Base-by-base conservation (phyloP, 2,329 filamentous ascomycete genomes). In the Trichophyton verrucosum region DNA sequence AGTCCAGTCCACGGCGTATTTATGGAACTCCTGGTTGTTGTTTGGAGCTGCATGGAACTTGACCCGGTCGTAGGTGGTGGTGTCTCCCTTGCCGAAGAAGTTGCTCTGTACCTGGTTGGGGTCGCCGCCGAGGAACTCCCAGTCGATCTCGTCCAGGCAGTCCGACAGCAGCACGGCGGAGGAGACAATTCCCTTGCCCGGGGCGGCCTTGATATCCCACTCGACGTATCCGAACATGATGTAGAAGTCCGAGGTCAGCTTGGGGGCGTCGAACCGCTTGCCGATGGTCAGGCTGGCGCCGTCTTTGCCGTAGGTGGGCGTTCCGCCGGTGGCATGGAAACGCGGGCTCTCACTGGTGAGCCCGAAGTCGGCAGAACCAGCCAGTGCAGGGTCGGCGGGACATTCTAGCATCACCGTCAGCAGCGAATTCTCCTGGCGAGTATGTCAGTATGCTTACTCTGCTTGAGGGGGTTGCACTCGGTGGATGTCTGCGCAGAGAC, bases 191-290 rank as follows among this genome's bases (percentile, higher is more conserved):
- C 94, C 94, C 8, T 83, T 85, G 6, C 94, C 94, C 0, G 91
- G 86, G 8, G 94, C 91, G 27, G 89, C 85, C 75, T 92, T 91
- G 78, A 96, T 81, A 36, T 84, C 86, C 66, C 91, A 83, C 66
- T 95, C 88, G 70, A 96, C 88, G 65, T 86, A 88, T 66, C 94
- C 94, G 73, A 96, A 99, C 94, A 99, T 97, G 77, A 99, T 96
- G 80, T 96, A 97, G 83, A 95, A 97, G 69, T 94, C 84, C 63
- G 91, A 95, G 65, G 82, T 82, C 63, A 99, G 83, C 72, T 92
- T 87, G 0, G 94, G 94, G 2, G 90, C 83, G 71, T 99, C 89
- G 61, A 92, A 91, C 58, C 85, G 80, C 69, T 85, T 78, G 59
- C 83, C 75, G 59, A 99, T 86, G 27, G 89, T 91, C 72, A 99